These are phyloP conservation scores for Acaromyces ingoldii DNA, from an alignment of 1,284 basidiomycete species.

Conservation along the genomic window DNA sequence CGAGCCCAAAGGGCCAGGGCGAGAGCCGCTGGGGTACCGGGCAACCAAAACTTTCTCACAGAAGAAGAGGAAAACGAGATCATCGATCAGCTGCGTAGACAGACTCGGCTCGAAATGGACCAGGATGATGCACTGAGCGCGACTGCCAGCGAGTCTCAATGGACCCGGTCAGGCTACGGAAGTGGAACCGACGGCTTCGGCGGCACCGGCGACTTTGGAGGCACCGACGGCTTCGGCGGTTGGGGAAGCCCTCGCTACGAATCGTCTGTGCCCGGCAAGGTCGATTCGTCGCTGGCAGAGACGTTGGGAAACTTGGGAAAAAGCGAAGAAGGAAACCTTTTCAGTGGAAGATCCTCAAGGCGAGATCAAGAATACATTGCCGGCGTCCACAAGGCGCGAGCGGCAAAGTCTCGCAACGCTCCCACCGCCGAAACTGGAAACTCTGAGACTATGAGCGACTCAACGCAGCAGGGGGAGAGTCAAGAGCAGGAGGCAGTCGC, in stretches of 20 bases:
- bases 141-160: too few species aligned
- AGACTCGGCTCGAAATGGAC: conserved; percentile 15
- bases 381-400: conserved; percentile 15
- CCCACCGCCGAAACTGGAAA: too few species aligned
- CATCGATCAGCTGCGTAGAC: conserved; percentile 35
- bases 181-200: conserved; percentile 16
- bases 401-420: too few species aligned
- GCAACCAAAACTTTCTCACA: conserved; percentile 32
- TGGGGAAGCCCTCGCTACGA: conserved; percentile 14
- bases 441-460: neutral
- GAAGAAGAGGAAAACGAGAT: conserved; percentile 46
- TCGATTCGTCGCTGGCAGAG: conserved; percentile 20
- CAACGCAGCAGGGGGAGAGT: conserved; percentile 7
- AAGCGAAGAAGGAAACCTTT: conserved; percentile 15
- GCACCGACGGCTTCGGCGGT: conserved; percentile 37
- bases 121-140: conserved; percentile 21
- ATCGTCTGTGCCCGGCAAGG: conserved; percentile 2
- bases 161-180: neutral
- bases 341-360: conserved; percentile 27
- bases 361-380: conserved; percentile 34
- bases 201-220: conserved; percentile 7
- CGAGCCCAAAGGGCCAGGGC: conserved; percentile 39
- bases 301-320: conserved; percentile 19
- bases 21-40: conserved; percentile 16
- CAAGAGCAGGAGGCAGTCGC: conserved; percentile 4